These are phyloP conservation scores for Emericellopsis terricola DNA, from an alignment of 495 filamentous ascomycete species.

Conservation along the genomic window DNA sequence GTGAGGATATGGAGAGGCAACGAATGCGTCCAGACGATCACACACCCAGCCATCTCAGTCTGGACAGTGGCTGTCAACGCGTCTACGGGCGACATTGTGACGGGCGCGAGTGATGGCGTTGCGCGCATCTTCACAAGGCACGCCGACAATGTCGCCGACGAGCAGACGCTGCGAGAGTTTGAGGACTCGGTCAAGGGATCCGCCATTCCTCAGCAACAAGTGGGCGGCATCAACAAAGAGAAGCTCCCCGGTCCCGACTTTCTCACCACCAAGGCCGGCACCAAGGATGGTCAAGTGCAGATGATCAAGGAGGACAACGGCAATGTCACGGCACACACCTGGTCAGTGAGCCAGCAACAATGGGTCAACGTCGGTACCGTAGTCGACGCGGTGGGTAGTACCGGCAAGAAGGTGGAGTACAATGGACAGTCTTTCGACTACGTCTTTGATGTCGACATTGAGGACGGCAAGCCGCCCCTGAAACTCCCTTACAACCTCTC, in stretches of 20 bases:
- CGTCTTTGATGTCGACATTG: constrained; percentile 95
- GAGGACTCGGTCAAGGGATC: constrained; percentile 67
- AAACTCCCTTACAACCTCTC: constrained; percentile 88
- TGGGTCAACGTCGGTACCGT: constrained; percentile 90
- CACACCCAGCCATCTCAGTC: constrained; percentile 91
- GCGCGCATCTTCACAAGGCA: constrained; percentile 71
- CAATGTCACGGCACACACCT: constrained; percentile 63
- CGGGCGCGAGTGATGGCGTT: constrained; percentile 77
- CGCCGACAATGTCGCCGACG: constrained; percentile 46
- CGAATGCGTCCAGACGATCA: constrained; percentile 86
- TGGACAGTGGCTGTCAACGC: constrained; percentile 74
- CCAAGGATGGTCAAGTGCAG: constrained; percentile 83
- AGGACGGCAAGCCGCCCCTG: constrained; percentile 84
- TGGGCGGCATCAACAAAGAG: constrained; percentile 65
- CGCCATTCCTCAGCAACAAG: constrained; percentile 68
- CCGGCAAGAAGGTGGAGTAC: constrained; percentile 50
- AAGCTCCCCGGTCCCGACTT: constrained; percentile 75
- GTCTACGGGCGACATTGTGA: constrained; percentile 79
- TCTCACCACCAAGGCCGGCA: constrained; percentile 57
- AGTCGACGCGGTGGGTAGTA: constrained; percentile 74
- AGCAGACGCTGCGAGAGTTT: constrained; percentile 41
- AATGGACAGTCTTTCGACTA: constrained; percentile 87
- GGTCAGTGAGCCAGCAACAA: constrained; percentile 39
- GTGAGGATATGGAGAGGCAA: constrained; percentile 69
- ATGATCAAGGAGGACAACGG: constrained; percentile 74